Percentiles rank a stretch among this genome's conserved stretches.
phyloP scores from a whole-genome alignment of 2,329 filamentous ascomycete species.

The Tolypocladium amazonense region DNA sequence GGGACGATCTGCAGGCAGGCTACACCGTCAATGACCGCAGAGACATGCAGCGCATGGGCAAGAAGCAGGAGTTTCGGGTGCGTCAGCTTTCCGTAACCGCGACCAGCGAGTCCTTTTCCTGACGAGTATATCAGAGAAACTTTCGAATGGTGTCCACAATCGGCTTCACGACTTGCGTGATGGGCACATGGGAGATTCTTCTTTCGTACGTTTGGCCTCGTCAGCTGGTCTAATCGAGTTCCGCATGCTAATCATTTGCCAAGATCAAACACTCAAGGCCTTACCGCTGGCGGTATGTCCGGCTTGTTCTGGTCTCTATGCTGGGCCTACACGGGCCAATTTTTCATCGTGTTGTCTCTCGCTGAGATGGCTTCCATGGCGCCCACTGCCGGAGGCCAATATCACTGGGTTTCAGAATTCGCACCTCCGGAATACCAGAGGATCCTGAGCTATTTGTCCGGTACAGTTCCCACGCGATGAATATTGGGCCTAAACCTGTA shows the following conservation, averaged over 20 bases:
- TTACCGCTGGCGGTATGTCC: constrained; percentile 7
- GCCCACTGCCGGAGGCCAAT: constrained; percentile 46
- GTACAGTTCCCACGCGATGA: background rate
- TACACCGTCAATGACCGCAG: constrained; percentile 7
- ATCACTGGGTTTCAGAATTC: constrained; percentile 48
- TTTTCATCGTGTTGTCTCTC: constrained; percentile 30
- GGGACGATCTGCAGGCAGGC: constrained; percentile 1
- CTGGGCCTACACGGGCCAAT: constrained; percentile 11
- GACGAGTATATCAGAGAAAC: constrained; percentile 19
- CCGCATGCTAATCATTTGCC: constrained; percentile 10
- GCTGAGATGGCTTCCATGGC: constrained; percentile 43
- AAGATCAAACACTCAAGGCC: constrained; percentile 20
- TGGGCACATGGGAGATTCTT: constrained; percentile 32
- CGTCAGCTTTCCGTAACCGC: background rate
- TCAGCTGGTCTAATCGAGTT: background rate
- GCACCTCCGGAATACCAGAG: constrained; percentile 36
- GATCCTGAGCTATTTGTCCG: constrained; percentile 35
- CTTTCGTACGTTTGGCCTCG: constrained; percentile 22
- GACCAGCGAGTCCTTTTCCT: background rate
- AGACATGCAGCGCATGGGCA: constrained; percentile 13
- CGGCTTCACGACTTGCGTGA: constrained; percentile 34
- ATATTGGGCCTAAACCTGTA: background rate
- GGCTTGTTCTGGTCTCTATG: constrained; percentile 9
- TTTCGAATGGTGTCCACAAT: constrained; percentile 35
- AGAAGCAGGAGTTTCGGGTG: constrained; percentile 8